These are phyloP conservation scores for Rhodotorula graminis DNA, from an alignment of 768 basidiomycete species.

Conservation along the genomic window DNA sequence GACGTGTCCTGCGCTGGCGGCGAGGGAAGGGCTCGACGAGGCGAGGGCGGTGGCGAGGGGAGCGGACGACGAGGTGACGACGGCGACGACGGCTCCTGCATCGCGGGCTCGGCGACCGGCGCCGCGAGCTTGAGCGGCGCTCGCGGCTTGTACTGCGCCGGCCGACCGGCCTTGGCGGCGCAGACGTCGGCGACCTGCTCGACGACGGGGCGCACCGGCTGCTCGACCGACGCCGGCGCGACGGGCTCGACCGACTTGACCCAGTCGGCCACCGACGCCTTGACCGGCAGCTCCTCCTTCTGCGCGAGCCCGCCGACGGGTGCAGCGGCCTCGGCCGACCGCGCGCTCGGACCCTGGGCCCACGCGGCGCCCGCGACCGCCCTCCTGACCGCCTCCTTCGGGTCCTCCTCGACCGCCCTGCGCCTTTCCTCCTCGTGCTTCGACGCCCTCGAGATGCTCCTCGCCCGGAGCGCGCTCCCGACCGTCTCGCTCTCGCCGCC, in stretches of 20 bases:
- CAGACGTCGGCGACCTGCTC: background rate
- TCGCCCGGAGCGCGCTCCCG: conserved; percentile 11
- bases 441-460: conserved; percentile 16
- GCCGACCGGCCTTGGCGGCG: background rate
- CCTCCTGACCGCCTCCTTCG: background rate
- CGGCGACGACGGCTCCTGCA: background rate
- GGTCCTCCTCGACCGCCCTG: conserved; percentile 3
- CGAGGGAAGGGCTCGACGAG: background rate
- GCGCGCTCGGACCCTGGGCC: background rate
- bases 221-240: too few species aligned
- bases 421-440: background rate
- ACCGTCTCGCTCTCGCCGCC: background rate
- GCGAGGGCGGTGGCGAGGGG: background rate
- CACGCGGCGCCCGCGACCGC: conserved; percentile 1
- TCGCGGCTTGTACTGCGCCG: background rate
- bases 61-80: background rate
- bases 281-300: background rate
- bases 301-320: background rate
- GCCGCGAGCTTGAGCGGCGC: background rate
- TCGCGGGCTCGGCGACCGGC: too few species aligned
- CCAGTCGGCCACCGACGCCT: background rate
- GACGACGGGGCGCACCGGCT: background rate
- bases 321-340: background rate
- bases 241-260: background rate
- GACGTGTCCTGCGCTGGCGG: background rate